Base-by-base conservation (phyloP, 2,329 filamentous ascomycete genomes). In the Aspergillus fumigatus region DNA sequence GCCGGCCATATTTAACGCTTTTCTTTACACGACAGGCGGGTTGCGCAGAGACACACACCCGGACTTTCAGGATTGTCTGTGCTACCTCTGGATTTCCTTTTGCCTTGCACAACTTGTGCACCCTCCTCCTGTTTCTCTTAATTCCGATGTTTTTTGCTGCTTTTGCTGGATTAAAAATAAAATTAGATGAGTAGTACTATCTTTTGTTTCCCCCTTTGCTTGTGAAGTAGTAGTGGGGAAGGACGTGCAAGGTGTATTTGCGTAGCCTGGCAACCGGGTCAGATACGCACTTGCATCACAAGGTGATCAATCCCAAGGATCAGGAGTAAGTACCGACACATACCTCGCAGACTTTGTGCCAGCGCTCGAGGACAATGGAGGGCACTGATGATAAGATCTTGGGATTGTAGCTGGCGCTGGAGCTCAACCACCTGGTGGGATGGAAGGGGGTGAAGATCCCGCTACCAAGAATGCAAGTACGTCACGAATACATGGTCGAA, bases 1-100 rank as follows among this genome's bases (percentile, higher is more conserved):
- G 56, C 69, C 68, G 51, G 63, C 70, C 70, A 73, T 73, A 59
- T 48, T 61, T 54, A 35, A 35, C 32, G 26, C 17, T 50, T 53
- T 51, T 49, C 54, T 57, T 56, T 57, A 54, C 51, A 49, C 56
- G 40, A 49, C 32, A 35, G 53, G 40, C 25, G 38, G 29, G 55
- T 26, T 47, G 10, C 43, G 50, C 48, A 35, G 32, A 29, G 49
- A 48, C 47, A 40, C 43, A 55, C 38, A 49, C 47, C 25, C 53
- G 47, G 50, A 54, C 52, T 55, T 47, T 52, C 47, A 27, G 35
- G 29, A 29, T 4, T 26, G n/a, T 41, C 26, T 59, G 54, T 61
- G 56, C 52, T 41, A 62, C 62, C 57, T 53, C 41, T 29, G 48
- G 23, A 45, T 41, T 55, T 27, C 41, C 32, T 56, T 26, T 41